A percentile compares a stretch with the other conserved stretches of the same genome.
Evolutionary conservation across 768 basidiomycete species (phyloP).

Genomic region (Lentinula guzmanii): DNA sequence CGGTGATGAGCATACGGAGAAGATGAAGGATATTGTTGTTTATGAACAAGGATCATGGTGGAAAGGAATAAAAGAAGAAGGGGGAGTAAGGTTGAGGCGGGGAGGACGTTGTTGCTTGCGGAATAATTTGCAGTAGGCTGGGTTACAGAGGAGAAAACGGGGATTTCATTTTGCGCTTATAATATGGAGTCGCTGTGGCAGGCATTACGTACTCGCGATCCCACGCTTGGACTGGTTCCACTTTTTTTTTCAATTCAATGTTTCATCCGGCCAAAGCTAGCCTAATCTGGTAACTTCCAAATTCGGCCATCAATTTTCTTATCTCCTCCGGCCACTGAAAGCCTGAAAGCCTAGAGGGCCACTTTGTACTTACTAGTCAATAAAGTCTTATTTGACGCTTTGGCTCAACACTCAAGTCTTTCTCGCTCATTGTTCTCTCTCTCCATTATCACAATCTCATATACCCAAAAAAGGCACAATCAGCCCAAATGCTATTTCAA

Average conservation of each 20-base stretch:
- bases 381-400: no score
- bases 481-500: neutral
- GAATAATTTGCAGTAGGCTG: neutral
- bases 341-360: no score
- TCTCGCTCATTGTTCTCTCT: neutral
- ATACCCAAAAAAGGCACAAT: neutral
- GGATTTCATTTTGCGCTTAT: neutral
- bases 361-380: no score
- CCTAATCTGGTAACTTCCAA: neutral
- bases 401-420: neutral
- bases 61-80: slow-evolving; percentile 4
- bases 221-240: neutral
- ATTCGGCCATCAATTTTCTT: neutral
- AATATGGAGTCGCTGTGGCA: neutral
- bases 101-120: slow-evolving; percentile 5
- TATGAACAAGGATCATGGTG: slow-evolving; percentile 46
- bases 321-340: neutral
- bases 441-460: neutral
- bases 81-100: slow-evolving; percentile 12
- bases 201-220: neutral
- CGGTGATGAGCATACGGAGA: slow-evolving; percentile 37
- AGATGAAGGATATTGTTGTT: slow-evolving; percentile 28
- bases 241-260: neutral
- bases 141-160: neutral
- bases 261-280: neutral